Base-by-base conservation (phyloP, 441 rosid species). In the Rhodomyrtus psidioides region DNA sequence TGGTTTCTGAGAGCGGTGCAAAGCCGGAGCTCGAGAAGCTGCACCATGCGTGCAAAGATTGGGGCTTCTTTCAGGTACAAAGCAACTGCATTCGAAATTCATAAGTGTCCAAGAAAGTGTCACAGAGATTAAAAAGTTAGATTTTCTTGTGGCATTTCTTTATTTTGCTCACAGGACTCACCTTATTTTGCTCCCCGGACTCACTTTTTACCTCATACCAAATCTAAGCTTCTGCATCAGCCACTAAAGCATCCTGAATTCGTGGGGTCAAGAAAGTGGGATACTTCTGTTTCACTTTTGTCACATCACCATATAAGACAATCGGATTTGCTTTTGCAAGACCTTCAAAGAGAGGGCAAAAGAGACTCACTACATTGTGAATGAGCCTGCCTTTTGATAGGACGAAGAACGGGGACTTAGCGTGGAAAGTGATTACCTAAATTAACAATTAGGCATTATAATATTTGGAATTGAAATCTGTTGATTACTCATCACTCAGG, bases 61-160 rank as follows among this genome's bases (percentile, higher is more conserved):
- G 87, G 87, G 87, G 87, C 9, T 82, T 85, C 81, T 85, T 85
- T 46, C 87, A 85, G 84, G 84, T 85, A 57, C 44, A 4, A 30
- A 23, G 9, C 82, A 84, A n/a, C 21, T 24, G 34, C 60, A 24
- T 53, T 44, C 4, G n/a, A 0, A 9, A 39, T 65, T 17, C 76
- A 0, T 4, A 28, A 60, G 23, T 7, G 0, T 7, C 15, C 21
- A 34, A 59, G 21, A 15, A 59, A 59, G 19, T 27, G 21, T 27
- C 23, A 0, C 46, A 9, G 30, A 17, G 75, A 39, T 62, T 60
- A 9, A 8, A 59, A 59, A 6, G 53, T 3, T 12, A 3, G 53
- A 12, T 51, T 51, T 51, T 51, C 54, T 17, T 7, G 2, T 7
- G 23, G 23, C 15, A 15, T 7, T 60, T 28, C 53, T 51, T 51